These are phyloP conservation scores for Colletotrichum neosansevieriae DNA, from an alignment of 2,329 filamentous ascomycete species.

Conservation along the genomic window DNA sequence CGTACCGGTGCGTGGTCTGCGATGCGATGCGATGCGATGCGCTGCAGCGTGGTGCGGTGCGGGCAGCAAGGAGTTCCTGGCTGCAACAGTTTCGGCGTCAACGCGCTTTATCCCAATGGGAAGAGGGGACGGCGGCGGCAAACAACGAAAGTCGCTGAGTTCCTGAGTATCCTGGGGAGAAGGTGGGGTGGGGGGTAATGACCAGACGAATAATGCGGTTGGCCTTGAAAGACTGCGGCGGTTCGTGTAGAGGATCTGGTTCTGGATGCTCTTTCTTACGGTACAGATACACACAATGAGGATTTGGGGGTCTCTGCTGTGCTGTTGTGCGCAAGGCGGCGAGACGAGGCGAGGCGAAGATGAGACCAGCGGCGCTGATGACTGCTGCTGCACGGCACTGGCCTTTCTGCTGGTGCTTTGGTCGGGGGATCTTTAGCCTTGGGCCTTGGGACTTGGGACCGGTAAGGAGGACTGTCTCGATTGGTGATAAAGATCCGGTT, in stretches of 20 bases:
- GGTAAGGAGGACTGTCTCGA: conserved; percentile 26
- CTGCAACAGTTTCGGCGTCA: conserved; percentile 48
- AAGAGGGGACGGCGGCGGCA: conserved; percentile 15
- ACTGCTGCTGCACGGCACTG: conserved; percentile 15
- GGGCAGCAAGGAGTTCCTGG: conserved; percentile 43
- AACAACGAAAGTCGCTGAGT: conserved; percentile 5
- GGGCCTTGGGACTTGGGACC: background rate
- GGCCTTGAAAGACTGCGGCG: background rate
- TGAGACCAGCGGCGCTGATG: conserved; percentile 17
- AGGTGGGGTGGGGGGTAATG: no score
- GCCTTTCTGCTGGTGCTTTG: background rate
- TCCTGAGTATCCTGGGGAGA: no score
- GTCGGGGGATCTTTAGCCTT: background rate
- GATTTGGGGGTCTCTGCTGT: no score
- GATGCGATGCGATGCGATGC: conserved; percentile 31
- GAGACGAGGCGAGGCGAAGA: conserved; percentile 20
- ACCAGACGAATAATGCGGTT: background rate
- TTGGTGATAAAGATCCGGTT: conserved; percentile 31
- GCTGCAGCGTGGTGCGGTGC: conserved; percentile 27
- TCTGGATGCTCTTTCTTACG: background rate
- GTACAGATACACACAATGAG: no score
- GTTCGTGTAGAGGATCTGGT: background rate
- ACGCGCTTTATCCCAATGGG: conserved; percentile 37
- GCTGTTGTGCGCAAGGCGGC: conserved; percentile 9
- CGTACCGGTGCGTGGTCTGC: conserved; percentile 33